Percentiles rank a stretch among this genome's conserved stretches.
These are phyloP conservation scores for Boletus semigastroideus DNA, from an alignment of 1,284 basidiomycete species.

Conservation along the genomic window DNA sequence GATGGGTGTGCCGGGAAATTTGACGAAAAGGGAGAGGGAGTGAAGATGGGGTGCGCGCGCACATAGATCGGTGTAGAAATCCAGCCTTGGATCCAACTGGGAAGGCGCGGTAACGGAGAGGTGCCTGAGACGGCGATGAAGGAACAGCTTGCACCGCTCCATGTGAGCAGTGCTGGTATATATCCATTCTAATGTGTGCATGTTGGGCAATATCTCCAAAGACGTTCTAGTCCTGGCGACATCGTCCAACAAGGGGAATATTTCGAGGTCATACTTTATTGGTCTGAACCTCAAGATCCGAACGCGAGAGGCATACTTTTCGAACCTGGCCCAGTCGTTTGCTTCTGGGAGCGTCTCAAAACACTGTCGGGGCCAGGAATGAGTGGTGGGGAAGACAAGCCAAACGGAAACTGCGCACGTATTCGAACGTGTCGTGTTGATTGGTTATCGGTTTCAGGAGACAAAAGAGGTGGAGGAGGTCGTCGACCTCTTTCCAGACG, in stretches of 20 bases:
- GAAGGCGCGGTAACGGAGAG: conserved; percentile 29
- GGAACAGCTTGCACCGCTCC: conserved; percentile 43
- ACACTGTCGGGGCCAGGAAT: conserved; percentile 25
- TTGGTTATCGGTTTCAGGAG: conserved; percentile 42
- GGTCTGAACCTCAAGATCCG: conserved; percentile 38
- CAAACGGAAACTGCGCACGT: conserved; percentile 17
- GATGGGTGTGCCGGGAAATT: conserved; percentile 37
- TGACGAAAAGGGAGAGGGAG: conserved; percentile 43
- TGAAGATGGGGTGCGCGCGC: conserved; percentile 52
- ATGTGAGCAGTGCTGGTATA: conserved; percentile 22
- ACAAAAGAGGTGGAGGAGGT: conserved; percentile 45
- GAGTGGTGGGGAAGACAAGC: not conserved
- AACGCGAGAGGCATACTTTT: conserved; percentile 54
- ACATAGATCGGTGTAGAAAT: conserved; percentile 51
- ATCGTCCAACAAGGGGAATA: conserved; percentile 45
- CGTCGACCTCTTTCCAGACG: conserved; percentile 50
- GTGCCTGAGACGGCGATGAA: conserved; percentile 41
- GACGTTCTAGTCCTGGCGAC: conserved; percentile 53
- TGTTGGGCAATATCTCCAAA: conserved; percentile 53
- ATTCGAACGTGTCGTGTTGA: conserved; percentile 12
- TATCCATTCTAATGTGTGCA: conserved; percentile 47
- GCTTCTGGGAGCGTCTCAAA: conserved; percentile 48
- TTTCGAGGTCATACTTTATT: conserved; percentile 5
- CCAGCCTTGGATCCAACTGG: conserved; percentile 8
- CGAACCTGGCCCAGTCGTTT: conserved; percentile 56